These are phyloP conservation scores for Aurantiochytrium sp. DNA, from an alignment of 108 stramenopile species.

Conservation along the genomic window DNA sequence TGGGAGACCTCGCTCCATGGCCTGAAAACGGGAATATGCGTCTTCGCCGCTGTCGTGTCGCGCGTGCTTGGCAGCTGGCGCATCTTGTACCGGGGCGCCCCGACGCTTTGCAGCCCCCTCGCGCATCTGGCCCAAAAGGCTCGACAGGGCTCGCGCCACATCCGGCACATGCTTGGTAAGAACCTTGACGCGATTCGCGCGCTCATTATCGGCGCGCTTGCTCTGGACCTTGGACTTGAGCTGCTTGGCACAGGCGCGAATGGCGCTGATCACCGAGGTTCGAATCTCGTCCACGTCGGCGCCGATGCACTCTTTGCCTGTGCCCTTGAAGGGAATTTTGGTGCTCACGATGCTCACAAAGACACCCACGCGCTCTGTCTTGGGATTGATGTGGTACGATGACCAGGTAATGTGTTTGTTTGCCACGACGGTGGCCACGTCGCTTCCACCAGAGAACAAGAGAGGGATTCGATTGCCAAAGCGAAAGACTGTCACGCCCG, in stretches of 20 bases:
- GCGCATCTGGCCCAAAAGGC: background rate
- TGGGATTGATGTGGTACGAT: slow-evolving; percentile 86
- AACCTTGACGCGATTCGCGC: background rate
- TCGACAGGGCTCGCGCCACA: background rate
- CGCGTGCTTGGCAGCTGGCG: background rate
- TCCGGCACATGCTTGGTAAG: slow-evolving; percentile 20
- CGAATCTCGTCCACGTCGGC: slow-evolving; percentile 43
- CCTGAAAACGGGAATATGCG: background rate
- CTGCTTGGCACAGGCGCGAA: slow-evolving; percentile 33
- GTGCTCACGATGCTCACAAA: slow-evolving; percentile 90
- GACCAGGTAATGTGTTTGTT: slow-evolving; percentile 70
- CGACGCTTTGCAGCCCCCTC: background rate
- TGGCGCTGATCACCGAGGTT: slow-evolving; percentile 28
- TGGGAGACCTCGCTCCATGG: background rate
- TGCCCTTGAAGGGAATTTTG: slow-evolving; percentile 95
- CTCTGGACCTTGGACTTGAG: slow-evolving; percentile 20
- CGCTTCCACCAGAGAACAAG: slow-evolving; percentile 86
- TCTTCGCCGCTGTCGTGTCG: background rate
- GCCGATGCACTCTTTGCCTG: slow-evolving; percentile 77
- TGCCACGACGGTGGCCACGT: slow-evolving; percentile 82
- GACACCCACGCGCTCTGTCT: slow-evolving; percentile 81
- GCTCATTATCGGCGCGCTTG: background rate
- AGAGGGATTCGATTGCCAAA: slow-evolving; percentile 96
- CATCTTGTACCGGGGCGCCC: background rate
- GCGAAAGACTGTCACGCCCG: slow-evolving; percentile 82